phyloP scores from a whole-genome alignment of 2,329 filamentous ascomycete species.

The Apiospora sp. region DNA sequence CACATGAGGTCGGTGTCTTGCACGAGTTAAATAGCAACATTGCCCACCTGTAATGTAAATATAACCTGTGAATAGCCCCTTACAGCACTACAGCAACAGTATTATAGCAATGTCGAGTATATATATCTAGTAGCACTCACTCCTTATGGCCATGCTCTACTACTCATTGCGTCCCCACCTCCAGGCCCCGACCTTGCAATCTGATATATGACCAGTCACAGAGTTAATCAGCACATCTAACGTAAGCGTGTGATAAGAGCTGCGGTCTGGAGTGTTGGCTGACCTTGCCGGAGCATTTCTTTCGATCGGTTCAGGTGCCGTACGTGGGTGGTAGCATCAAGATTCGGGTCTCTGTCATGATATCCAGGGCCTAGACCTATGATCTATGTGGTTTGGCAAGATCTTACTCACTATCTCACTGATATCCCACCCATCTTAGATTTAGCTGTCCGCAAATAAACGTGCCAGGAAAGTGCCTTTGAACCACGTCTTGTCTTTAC shows the following conservation, averaged over 20 bases:
- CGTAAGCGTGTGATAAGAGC: background rate
- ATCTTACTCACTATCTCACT: background rate
- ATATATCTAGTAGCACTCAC: background rate
- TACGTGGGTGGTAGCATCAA: background rate
- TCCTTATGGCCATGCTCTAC: background rate
- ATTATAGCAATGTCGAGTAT: background rate
- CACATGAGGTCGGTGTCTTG: background rate
- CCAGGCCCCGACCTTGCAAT: background rate
- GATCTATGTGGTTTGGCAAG: background rate
- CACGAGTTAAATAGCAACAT: background rate
- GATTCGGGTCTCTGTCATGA: background rate
- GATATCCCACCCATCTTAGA: too few relatives aligned
- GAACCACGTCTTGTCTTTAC: conserved; percentile 27
- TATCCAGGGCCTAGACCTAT: background rate
- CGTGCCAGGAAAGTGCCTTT: background rate
- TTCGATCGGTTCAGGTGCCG: background rate
- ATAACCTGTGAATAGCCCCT: too few relatives aligned
- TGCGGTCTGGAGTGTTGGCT: background rate
- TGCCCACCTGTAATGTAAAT: background rate
- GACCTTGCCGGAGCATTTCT: background rate
- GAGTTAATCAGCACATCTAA: background rate
- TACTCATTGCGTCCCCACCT: background rate
- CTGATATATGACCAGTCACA: background rate
- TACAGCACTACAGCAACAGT: background rate
- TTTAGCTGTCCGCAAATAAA: background rate